These are phyloP conservation scores for Mixia osmundae DNA, from an alignment of 1,284 basidiomycete genomes.

Conservation along the genomic window DNA sequence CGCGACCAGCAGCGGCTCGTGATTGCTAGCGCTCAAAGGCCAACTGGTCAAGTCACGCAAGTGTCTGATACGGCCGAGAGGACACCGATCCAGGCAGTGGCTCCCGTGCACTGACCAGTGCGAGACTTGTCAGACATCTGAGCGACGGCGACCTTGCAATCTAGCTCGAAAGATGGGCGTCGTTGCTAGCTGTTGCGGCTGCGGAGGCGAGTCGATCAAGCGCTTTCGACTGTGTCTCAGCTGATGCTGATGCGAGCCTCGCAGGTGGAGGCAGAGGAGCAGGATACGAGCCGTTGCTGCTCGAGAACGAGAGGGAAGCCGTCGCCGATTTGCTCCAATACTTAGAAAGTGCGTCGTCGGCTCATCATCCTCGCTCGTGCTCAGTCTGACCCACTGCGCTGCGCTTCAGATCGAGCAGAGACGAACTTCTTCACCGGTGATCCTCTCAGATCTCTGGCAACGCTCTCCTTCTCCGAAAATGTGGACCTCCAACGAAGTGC, in stretches of 20 bases:
- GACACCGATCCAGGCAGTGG: too few relatives aligned
- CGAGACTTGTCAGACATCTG: too few relatives aligned
- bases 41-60: too few relatives aligned
- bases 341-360: slow-evolving; percentile 56
- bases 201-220: too few relatives aligned
- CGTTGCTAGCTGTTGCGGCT: neutral
- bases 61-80: too few relatives aligned
- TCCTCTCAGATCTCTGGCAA: slow-evolving; percentile 79
- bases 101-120: too few relatives aligned
- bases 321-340: slow-evolving; percentile 94
- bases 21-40: too few relatives aligned
- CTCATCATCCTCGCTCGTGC: neutral
- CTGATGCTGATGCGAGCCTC: too few relatives aligned
- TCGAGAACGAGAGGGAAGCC: slow-evolving; percentile 96
- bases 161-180: neutral
- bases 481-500: slow-evolving; percentile 96
- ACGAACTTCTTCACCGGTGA: slow-evolving; percentile 90
- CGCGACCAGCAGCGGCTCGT: too few relatives aligned
- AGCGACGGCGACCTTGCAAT: too few relatives aligned
- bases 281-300: slow-evolving; percentile 50
- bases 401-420: slow-evolving; percentile 53
- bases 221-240: too few relatives aligned
- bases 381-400: slow-evolving; percentile 2
- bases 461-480: slow-evolving; percentile 96
- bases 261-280: neutral